These are phyloP conservation scores for Penicillium daleae DNA, from an alignment of 495 filamentous ascomycete species.

Conservation along the genomic window DNA sequence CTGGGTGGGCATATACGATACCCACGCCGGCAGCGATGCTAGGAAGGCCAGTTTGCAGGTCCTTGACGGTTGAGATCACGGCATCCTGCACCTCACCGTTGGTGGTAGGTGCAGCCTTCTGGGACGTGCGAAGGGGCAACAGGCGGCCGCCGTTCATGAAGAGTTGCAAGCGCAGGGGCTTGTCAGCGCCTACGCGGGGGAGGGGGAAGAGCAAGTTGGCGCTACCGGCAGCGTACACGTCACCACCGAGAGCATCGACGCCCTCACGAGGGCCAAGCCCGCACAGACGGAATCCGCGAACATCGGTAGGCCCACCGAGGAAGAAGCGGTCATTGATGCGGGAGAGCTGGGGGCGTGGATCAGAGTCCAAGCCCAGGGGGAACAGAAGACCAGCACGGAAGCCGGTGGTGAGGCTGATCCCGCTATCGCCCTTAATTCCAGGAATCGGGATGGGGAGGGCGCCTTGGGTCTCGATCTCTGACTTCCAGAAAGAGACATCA, in stretches of 20 bases:
- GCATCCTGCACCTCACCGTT: slow-evolving; percentile 57
- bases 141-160: slow-evolving; percentile 91
- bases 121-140: slow-evolving; percentile 68
- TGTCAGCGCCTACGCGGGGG: slow-evolving; percentile 74
- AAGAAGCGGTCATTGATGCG: slow-evolving; percentile 93
- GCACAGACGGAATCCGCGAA: slow-evolving; percentile 87
- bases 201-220: slow-evolving; percentile 83
- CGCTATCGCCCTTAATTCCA: slow-evolving; percentile 66
- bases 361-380: slow-evolving; percentile 59
- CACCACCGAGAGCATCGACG: slow-evolving; percentile 82
- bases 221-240: slow-evolving; percentile 86
- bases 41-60: slow-evolving; percentile 74
- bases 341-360: slow-evolving; percentile 60
- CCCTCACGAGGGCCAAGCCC: slow-evolving; percentile 90
- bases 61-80: slow-evolving; percentile 57
- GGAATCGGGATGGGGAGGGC: slow-evolving; percentile 73
- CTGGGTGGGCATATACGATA: slow-evolving; percentile 89
- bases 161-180: slow-evolving; percentile 83
- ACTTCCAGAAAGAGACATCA: slow-evolving; percentile 89
- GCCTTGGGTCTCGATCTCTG: slow-evolving; percentile 77
- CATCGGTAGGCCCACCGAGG: slow-evolving; percentile 91
- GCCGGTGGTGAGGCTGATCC: slow-evolving; percentile 70
- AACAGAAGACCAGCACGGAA: slow-evolving; percentile 67
- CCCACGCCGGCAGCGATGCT: slow-evolving; percentile 88
- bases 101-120: slow-evolving; percentile 55